A percentile compares a stretch with the other conserved stretches of the same genome.
phyloP scores from a whole-genome alignment of 306 rosid species.

The Gillenia trifoliata region DNA sequence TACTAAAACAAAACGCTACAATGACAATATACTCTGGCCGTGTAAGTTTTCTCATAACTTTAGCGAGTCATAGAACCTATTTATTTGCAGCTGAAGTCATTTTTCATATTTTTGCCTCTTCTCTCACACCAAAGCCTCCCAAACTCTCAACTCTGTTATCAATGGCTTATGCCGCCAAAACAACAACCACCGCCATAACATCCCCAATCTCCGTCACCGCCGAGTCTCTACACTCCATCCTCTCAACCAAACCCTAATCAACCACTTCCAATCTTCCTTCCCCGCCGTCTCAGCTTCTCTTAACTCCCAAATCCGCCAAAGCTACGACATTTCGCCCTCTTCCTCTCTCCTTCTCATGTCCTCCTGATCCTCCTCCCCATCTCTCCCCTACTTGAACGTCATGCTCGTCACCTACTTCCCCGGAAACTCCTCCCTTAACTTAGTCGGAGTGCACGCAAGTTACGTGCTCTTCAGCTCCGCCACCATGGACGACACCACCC shows the following conservation, averaged over 20 bases:
- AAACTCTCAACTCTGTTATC: conserved; percentile 6
- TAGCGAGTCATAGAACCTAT: no score
- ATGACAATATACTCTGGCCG: no score
- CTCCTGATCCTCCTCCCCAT: conserved; percentile 72
- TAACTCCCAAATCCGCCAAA: conserved; percentile 67
- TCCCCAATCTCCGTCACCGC: conserved; percentile 53
- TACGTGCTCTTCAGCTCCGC: conserved; percentile 81
- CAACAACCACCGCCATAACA: neutral
- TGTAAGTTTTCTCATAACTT: no score
- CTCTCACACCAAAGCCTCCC: neutral
- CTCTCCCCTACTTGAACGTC: conserved; percentile 75
- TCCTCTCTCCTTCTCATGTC: conserved; percentile 96
- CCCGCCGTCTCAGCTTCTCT: conserved; percentile 46
- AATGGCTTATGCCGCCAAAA: conserved; percentile 38
- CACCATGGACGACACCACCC: conserved; percentile 69
- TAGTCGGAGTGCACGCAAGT: conserved; percentile 69
- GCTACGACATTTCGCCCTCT: conserved; percentile 45
- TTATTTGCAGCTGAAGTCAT: no score
- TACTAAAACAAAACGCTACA: no score
- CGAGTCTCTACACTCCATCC: conserved; percentile 43
- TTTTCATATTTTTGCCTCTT: neutral
- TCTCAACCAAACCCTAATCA: conserved; percentile 54
- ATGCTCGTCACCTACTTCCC: conserved; percentile 86
- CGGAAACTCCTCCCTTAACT: conserved; percentile 46
- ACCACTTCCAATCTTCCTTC: conserved; percentile 58